A percentile compares a stretch with the other conserved stretches of the same genome.
phyloP scores from a whole-genome alignment of 2,329 filamentous ascomycete species.

The Aspergillus alliaceus region DNA sequence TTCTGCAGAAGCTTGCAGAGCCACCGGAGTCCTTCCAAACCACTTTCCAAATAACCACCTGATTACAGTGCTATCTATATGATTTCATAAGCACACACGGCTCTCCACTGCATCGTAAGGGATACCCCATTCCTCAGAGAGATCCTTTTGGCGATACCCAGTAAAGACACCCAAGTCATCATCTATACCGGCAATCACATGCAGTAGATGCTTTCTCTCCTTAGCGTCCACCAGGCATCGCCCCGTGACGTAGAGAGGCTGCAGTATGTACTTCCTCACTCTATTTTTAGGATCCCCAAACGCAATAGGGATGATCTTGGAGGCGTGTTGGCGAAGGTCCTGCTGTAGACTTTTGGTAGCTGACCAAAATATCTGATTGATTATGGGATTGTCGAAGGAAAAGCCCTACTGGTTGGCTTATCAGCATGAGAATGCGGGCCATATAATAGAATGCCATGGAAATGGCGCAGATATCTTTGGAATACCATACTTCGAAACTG shows the following conservation, averaged over 20 bases:
- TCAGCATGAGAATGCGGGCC: constrained; percentile 16
- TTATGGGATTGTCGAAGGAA: not conserved
- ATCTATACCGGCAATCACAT: not conserved
- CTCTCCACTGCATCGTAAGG: too few species aligned
- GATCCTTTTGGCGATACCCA: constrained; percentile 6
- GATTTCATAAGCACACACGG: too few species aligned
- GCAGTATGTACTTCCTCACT: constrained; percentile 15
- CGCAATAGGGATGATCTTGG: constrained; percentile 1
- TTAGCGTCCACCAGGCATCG: constrained; percentile 7
- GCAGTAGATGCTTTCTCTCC: not conserved
- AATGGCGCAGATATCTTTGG: constrained; percentile 14
- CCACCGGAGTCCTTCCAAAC: too few species aligned
- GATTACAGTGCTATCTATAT: too few species aligned
- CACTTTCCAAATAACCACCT: too few species aligned
- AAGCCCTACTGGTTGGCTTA: constrained; percentile 5
- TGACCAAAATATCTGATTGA: not conserved
- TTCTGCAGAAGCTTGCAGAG: too few species aligned
- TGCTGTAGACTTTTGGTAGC: not conserved
- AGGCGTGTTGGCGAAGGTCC: not conserved
- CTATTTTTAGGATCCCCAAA: constrained; percentile 8
- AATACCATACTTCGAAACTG: constrained; percentile 15
- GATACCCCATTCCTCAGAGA: constrained; percentile 10
- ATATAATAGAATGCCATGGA: constrained; percentile 21
- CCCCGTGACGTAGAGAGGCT: constrained; percentile 19
- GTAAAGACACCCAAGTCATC: constrained; percentile 11